phyloP scores from a whole-genome alignment of 257 asterid genomes.

The Primulina tabacum region DNA sequence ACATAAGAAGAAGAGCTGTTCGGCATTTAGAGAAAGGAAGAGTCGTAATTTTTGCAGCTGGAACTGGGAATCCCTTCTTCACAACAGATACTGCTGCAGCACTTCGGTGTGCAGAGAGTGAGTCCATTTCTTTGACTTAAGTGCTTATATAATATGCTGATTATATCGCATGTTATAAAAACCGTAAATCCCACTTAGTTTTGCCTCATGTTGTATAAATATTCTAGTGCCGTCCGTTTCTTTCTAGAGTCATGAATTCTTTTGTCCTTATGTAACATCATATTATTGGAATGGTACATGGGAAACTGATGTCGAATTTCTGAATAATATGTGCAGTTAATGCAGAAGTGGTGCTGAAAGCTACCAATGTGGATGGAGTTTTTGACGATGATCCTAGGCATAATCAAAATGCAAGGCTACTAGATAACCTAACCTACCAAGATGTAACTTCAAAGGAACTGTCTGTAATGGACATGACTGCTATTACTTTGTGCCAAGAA shows the following conservation, averaged over 20 bases:
- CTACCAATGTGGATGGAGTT: slow-evolving; percentile 94
- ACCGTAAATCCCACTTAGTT: not conserved
- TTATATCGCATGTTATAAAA: not conserved
- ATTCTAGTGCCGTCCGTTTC: not conserved
- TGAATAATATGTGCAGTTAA: slow-evolving; percentile 45
- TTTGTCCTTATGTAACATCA: slow-evolving; percentile 1
- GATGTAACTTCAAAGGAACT: slow-evolving; percentile 84
- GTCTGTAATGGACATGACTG: slow-evolving; percentile 95
- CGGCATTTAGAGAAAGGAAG: slow-evolving; percentile 98
- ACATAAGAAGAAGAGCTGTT: slow-evolving; percentile 88
- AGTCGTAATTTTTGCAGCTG: slow-evolving; percentile 96
- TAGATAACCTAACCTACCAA: slow-evolving; percentile 66
- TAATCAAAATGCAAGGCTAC: slow-evolving; percentile 73
- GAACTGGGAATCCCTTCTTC: slow-evolving; percentile 98
- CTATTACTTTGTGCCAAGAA: slow-evolving; percentile 96
- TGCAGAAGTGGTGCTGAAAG: slow-evolving; percentile 97
- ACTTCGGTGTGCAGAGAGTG: slow-evolving; percentile 93
- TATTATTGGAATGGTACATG: not conserved
- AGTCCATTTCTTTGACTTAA: slow-evolving; percentile 28
- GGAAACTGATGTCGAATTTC: slow-evolving; percentile 19
- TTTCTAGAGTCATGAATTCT: not conserved
- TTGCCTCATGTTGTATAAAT: not conserved
- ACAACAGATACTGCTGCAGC: slow-evolving; percentile 99
- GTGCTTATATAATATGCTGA: slow-evolving; percentile 15
- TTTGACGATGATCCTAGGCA: slow-evolving; percentile 70